Conservation (phyloP, 441 rosid genomes). For the Daphne laureola region DNA sequence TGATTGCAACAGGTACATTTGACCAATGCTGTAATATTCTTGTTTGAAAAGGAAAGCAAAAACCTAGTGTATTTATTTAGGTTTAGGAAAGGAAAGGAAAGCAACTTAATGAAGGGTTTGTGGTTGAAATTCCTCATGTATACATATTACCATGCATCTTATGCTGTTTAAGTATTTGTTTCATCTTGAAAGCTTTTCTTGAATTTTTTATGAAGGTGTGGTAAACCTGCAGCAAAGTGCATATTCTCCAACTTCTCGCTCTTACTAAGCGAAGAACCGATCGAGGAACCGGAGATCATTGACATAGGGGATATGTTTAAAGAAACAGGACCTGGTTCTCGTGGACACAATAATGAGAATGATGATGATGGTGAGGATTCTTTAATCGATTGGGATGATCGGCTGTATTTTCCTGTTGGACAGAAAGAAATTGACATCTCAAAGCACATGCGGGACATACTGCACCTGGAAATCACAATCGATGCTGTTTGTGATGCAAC, state of each 20-base stretch:
- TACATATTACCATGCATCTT: too few relatives aligned
- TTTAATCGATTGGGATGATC: conserved; percentile 70
- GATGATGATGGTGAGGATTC: conserved; percentile 52
- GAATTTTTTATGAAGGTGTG: conserved; percentile 44
- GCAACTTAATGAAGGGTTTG: too few relatives aligned
- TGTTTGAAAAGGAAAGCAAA: too few relatives aligned
- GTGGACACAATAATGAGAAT: conserved; percentile 20
- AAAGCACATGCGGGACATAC: conserved; percentile 67
- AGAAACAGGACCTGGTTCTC: conserved; percentile 21
- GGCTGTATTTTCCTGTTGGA: conserved; percentile 58
- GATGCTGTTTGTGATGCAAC: conserved; percentile 52
- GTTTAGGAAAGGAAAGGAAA: too few relatives aligned
- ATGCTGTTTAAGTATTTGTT: too few relatives aligned
- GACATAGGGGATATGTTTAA: conserved; percentile 41
- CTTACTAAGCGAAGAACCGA: conserved; percentile 54
- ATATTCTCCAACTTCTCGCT: conserved; percentile 73
- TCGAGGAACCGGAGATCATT: conserved; percentile 62
- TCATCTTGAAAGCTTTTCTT: neutral
- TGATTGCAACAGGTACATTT: conserved; percentile 59
- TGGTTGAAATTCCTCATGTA: too few relatives aligned
- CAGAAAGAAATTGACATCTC: conserved; percentile 71
- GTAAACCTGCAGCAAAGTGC: conserved; percentile 59
- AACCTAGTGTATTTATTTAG: too few relatives aligned
- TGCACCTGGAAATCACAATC: conserved; percentile 74
- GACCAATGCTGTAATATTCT: too few relatives aligned